phyloP scores from a whole-genome alignment of 805 yeast genomes.

The Novakomyces olei region DNA sequence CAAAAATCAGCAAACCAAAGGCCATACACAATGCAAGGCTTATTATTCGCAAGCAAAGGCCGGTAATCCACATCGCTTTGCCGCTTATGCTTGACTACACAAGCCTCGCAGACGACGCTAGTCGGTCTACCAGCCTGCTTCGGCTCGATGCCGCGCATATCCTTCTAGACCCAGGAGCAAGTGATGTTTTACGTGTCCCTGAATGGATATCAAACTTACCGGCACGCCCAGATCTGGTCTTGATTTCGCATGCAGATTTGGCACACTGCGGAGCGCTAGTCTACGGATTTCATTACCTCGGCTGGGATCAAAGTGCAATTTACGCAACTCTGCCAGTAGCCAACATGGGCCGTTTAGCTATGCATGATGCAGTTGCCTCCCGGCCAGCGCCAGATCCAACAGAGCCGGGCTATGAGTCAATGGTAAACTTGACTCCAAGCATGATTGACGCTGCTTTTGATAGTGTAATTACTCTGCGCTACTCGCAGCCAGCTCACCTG shows the following conservation, averaged over 20 bases:
- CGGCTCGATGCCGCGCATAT: slow-evolving; percentile 2
- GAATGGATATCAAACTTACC: too few relatives aligned
- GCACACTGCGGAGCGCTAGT: slow-evolving; percentile 13
- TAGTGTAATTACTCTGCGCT: slow-evolving; percentile 43
- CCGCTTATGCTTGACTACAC: slow-evolving; percentile 2
- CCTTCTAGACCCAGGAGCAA: slow-evolving; percentile 2
- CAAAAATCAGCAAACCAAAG: too few relatives aligned
- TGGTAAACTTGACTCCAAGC: slow-evolving; percentile 40
- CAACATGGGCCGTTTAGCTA: slow-evolving; percentile 64
- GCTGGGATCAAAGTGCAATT: slow-evolving; percentile 17
- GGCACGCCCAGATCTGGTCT: slow-evolving; percentile 1
- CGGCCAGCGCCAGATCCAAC: neutral
- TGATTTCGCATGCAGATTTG: slow-evolving; percentile 3
- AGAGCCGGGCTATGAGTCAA: too few relatives aligned
- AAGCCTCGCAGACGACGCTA: neutral
- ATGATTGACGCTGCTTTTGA: slow-evolving; percentile 72
- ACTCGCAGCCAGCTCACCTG: slow-evolving; percentile 49
- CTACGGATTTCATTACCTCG: slow-evolving; percentile 9
- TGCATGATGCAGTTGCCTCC: slow-evolving; percentile 45
- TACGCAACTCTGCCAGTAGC: slow-evolving; percentile 81
- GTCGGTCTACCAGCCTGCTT: neutral
- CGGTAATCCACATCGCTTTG: too few relatives aligned
- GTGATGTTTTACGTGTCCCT: neutral
- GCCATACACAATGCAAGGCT: too few relatives aligned
- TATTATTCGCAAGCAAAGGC: too few relatives aligned